Evolutionary conservation across 2,329 filamentous ascomycete species (phyloP), one percentile per base, ranked within the genome.

Genomic region (Didymellaceae sp.): DNA sequence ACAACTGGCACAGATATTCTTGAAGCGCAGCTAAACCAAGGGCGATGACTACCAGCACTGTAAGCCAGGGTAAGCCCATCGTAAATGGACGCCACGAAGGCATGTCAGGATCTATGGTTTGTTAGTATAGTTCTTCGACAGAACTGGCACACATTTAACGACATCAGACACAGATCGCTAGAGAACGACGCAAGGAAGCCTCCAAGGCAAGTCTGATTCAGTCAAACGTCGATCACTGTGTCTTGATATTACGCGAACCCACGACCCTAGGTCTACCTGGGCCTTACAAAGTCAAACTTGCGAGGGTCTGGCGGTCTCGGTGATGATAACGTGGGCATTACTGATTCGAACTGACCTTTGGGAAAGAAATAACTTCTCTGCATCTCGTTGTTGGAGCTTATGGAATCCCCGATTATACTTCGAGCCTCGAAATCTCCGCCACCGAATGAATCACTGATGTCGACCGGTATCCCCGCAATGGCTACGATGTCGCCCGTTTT

Each of bases 401-500:
- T 56, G 21, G 54, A 54, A 6, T 54, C 49, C 8, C 59, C 62
- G 14, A 70, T 44, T 16, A 63, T 61, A 31, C 63, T 69, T 18
- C 65, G 59, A 2, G 63, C 63, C 14, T 74, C 67, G 20, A 67
- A 68, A 35, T 73, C 63, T 16, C 56, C 60, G 31, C 68, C 73
- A 11, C 71, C 73, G 18, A 74, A 62, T 10, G 59, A 57, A 25
- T 71, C 72, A 47, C 75, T 78, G 48, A 79, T 70, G 42, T 79
- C 77, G 4, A 78, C 66, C 5, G 68, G 63, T 17, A 69, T 54
- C 28, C 76, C 74, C 46, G 73, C 49, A 22, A 78, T 66, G 25
- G 75, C 75, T 13, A 79, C 68, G 17, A 80, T 77, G 26, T 67
- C 71, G 5, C 75, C 75, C 5, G 68, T 74, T 55, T 76, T 72